Evolutionary conservation across 805 yeast genomes (phyloP), one percentile per base, ranked within the genome.

Genomic region (Debaryomyces maramus): DNA sequence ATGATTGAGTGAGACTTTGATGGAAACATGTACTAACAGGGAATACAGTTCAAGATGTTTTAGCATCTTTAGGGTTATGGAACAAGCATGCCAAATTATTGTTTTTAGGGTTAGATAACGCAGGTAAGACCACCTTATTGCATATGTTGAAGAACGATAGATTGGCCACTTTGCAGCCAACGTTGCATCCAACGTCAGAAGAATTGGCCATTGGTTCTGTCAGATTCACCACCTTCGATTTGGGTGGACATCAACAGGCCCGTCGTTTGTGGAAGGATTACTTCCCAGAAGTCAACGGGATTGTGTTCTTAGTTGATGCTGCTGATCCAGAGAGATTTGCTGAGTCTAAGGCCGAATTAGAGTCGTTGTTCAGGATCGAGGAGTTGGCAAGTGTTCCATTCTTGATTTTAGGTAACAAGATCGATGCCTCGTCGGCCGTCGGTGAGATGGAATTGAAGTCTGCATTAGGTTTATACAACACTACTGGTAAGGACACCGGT

Each of bases 181-280:
- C 99, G 20, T 81, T 90, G 67, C 99, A 93, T 66, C 99, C 99
- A 58, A 89, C 99, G 14, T 88, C 97, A 18, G 99, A 93, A 69
- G 99, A 93, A 65, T 78, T 93, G 56, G 90, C 97, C 46, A 93
- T 93, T 56, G 99, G 98, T 53, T 85, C 86, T 53, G 95, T 91
- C 47, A 84, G 91, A 65, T 93, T 93, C 77, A 93, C 99, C 45
- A 93, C 99, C 20, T 93, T 93, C 57, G 99, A 93, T 66, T 77
- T 93, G 54, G 99, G 99, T 68, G 99, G 99, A 32, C 99, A 93
- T 73, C 84, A 80, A 65, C 97, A 91, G 71, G 98, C 99, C 36
- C 90, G 99, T 72, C 88, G 99, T 71, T 81, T 93, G 61, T 93
- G 99, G 99, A 90, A 90, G 63, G 98, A 93, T 65, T 93, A 93